Evolutionary conservation across 345 rosid genomes (phyloP), one percentile per base, ranked within the genome.

Genomic region (Zanthoxylum bungeanum): DNA sequence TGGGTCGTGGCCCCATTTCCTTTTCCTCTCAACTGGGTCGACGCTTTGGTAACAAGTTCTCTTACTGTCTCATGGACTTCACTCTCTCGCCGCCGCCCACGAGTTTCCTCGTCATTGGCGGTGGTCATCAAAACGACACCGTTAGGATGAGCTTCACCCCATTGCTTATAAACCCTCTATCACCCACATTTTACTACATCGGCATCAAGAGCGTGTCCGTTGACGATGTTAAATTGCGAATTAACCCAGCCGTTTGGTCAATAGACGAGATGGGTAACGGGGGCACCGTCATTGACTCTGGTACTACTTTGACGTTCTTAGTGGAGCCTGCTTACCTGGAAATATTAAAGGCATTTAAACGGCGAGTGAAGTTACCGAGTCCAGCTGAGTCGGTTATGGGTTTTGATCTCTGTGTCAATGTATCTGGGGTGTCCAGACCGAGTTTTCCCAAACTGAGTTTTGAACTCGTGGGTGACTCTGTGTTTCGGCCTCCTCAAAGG

Each of bases 221-320:
- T 12, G 75, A 87, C 74, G 79, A 84, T 27, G 83, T 46, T 11
- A 86, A 72, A 30, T 53, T 93, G 69, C 88, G 72, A 33, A 80
- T 91, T 44, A 66, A 87, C 80, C 87, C 91, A 22, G 82, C 91
- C 27, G 85, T 89, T 27, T 93, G 98, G 98, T 82, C 82, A 39
- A 74, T 93, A 27, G 94, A 89, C 62, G 81, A 75, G 53, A 44
- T 34, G 34, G 96, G 98, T 40, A 87, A 86, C 86, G 96, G 98
- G 22, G 98, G 97, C 68, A 93, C 96, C 39, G 81, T 93, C 70
- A 76, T 91, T 21, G 98, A 91, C 47, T 89, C 98, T 16, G 97
- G 97, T 0, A 93, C 98, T 19, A 91, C 98, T 0, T 59, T 93
- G 28, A 81, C 91, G 0, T 81, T 89, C 76, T 11, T 93, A 0